Conservation (phyloP, 139 green algal genomes). For the Axilococcus clingmanii region DNA sequence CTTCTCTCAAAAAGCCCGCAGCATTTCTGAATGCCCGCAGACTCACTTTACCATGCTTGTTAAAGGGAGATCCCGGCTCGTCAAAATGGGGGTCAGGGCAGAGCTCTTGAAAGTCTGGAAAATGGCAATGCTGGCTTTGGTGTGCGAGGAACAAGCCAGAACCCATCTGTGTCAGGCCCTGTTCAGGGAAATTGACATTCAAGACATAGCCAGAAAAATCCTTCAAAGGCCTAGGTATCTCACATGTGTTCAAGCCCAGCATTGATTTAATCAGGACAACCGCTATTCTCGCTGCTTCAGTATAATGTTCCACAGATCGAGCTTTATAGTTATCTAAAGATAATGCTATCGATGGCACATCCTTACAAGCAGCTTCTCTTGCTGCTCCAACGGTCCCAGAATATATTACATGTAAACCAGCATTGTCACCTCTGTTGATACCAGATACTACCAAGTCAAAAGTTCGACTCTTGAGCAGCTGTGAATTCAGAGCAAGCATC, state of each 20-base stretch:
- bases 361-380: conserved; percentile 60
- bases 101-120: conserved; percentile 33
- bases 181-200: conserved; percentile 46
- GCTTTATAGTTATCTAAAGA: conserved; percentile 56
- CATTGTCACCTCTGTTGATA: conserved; percentile 79
- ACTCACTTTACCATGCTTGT: conserved; percentile 7
- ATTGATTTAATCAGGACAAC: conserved; percentile 35
- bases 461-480: conserved; percentile 14
- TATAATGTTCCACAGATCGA: conserved; percentile 40
- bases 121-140: conserved; percentile 38
- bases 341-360: conserved; percentile 47
- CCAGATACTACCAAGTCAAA: conserved; percentile 48
- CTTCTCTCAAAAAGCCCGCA: conserved; percentile 13
- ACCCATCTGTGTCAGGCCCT: background rate
- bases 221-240: background rate
- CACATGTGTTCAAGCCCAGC: conserved; percentile 21
- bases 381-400: conserved; percentile 61
- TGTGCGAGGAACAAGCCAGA: background rate
- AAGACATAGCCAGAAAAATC: conserved; percentile 23
- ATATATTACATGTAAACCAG: conserved; percentile 70
- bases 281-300: conserved; percentile 15
- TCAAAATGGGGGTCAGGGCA: conserved; percentile 15
- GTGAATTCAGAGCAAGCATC: conserved; percentile 43
- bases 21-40: conserved; percentile 21
- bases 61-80: conserved; percentile 1